These are phyloP conservation scores for Fragaria nilgerrensis DNA, from an alignment of 306 rosid species.

Conservation along the genomic window DNA sequence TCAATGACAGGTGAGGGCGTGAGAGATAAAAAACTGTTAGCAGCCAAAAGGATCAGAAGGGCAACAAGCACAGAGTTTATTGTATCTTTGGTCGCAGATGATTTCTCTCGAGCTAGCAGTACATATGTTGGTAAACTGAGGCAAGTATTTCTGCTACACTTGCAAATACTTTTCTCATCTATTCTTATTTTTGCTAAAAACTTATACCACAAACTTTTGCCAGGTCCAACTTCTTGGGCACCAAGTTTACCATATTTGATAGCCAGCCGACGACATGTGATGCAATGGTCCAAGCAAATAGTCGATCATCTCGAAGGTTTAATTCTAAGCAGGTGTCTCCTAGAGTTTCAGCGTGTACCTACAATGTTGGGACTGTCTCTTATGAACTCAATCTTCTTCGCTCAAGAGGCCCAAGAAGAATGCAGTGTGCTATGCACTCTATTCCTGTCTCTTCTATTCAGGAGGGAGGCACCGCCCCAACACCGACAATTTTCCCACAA, in stretches of 20 bases:
- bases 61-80: slow-evolving; percentile 67
- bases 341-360: slow-evolving; percentile 68
- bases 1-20: slow-evolving; percentile 63
- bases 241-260: slow-evolving; percentile 68
- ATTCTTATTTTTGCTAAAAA: slow-evolving; percentile 14
- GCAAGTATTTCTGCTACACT: slow-evolving; percentile 38
- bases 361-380: slow-evolving; percentile 47
- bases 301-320: slow-evolving; percentile 50
- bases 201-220: slow-evolving; percentile 31
- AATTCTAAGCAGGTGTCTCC: slow-evolving; percentile 69
- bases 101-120: slow-evolving; percentile 66
- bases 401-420: slow-evolving; percentile 72
- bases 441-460: slow-evolving; percentile 67
- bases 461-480: slow-evolving; percentile 77
- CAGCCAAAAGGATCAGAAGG: slow-evolving; percentile 78
- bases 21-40: slow-evolving; percentile 64
- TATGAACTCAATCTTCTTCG: slow-evolving; percentile 73
- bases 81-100: slow-evolving; percentile 64
- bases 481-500: slow-evolving; percentile 46
- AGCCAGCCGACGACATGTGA: slow-evolving; percentile 54
- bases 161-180: slow-evolving; percentile 3
- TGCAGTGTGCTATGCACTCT: slow-evolving; percentile 65
- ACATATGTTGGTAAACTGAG: slow-evolving; percentile 72
- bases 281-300: slow-evolving; percentile 27
- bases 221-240: slow-evolving; percentile 85